phyloP scores from a whole-genome alignment of 2,329 filamentous ascomycete species.

The Aaosphaeria arxii region DNA sequence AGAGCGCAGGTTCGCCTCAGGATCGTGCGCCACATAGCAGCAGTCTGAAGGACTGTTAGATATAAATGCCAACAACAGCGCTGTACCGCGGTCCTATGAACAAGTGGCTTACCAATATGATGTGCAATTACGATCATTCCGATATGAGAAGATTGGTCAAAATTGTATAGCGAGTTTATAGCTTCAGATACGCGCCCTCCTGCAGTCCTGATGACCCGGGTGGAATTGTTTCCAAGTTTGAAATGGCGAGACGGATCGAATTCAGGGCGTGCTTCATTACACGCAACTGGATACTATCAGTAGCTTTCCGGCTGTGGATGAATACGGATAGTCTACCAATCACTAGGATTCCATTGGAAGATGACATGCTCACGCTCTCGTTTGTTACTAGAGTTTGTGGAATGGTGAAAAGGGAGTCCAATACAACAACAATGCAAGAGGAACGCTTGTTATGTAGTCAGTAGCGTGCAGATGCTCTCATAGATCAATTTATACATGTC shows the following conservation, averaged over 20 bases:
- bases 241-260: slow-evolving; percentile 17
- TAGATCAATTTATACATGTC: too few species aligned
- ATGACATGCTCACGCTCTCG: too few species aligned
- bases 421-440: too few species aligned
- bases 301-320: too few species aligned
- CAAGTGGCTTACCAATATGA: slow-evolving; percentile 11
- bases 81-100: not conserved
- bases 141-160: slow-evolving; percentile 9
- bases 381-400: too few species aligned
- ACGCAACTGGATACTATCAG: slow-evolving; percentile 9
- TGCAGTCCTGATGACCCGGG: slow-evolving; percentile 12
- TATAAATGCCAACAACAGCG: not conserved
- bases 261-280: slow-evolving; percentile 10
- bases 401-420: too few species aligned
- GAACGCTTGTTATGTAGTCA: too few species aligned
- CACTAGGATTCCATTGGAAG: not conserved
- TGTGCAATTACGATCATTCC: slow-evolving; percentile 20
- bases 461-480: too few species aligned
- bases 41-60: slow-evolving; percentile 8
- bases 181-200: slow-evolving; percentile 10
- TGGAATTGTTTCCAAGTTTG: slow-evolving; percentile 15
- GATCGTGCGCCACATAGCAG: slow-evolving; percentile 3
- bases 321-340: not conserved
- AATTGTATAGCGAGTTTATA: slow-evolving; percentile 10
- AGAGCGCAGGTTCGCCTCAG: slow-evolving; percentile 11